Evolutionary conservation across 352 stramenopile species (phyloP), one percentile per base, ranked within the genome.

Genomic region (Pythium rhizo-oryzae): DNA sequence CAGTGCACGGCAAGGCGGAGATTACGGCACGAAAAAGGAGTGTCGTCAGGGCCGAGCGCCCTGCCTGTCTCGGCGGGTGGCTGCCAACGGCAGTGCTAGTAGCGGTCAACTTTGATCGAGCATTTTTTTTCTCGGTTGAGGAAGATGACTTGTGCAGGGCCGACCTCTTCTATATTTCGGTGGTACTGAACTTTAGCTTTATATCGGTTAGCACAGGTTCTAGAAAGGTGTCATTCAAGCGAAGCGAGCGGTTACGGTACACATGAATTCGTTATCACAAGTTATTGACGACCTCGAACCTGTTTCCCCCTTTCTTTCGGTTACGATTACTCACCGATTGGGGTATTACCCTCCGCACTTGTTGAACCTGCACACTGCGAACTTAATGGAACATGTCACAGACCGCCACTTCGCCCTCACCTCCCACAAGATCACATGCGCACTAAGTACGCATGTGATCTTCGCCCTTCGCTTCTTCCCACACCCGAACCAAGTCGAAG

Each of bases 321-420:
- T 51, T 51, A 51, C 44, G 19, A 25, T 51, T 25, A 28, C 44
- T 24, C 44, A 51, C 8, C 13, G 24, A 19, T 51, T n/a, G n/a
- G 24, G 44, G 37, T 41, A 54, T 50, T 19, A 57, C 18, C 23
- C 18, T 8, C 21, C 30, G n/a, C n/a, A 47, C 44, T 49, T 30
- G 23, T 69, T 72, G 65, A 72, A 72, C 65, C 54, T 72, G 33
- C 7, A 35, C 0, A 1, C 44, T 25, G 23, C 54, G 59, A 58
- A 73, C 68, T 71, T 71, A 72, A 24, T 44, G 49, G 3, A 47
- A 24, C 55, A 67, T 72, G 65, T 72, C 59, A n/a, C 65, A 72
- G 56, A 56, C 25, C 30, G 9, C 15, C n/a, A 39, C 24, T n/a
- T 28, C 24, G 5, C 44, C 0, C n/a, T 13, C 9, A 47, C 41